Evolutionary conservation across 345 rosid genomes (phyloP).

Genomic region (Trapa bicornis): DNA sequence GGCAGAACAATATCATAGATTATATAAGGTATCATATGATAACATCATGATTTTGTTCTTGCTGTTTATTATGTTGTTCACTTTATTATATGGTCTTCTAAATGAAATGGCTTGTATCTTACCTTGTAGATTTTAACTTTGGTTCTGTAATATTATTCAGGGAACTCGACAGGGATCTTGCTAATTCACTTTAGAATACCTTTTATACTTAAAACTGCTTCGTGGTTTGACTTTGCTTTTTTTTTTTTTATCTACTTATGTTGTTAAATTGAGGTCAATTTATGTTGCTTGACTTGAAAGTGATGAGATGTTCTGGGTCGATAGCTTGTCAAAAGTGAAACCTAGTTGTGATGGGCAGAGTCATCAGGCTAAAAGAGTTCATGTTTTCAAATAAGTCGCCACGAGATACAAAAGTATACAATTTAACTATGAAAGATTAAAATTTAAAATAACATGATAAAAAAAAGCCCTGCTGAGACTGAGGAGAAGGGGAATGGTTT

Average conservation of each 20-base stretch:
- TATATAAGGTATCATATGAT: slow-evolving; percentile 46
- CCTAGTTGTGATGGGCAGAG: background rate
- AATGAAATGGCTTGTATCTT: background rate
- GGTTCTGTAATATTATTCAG: background rate
- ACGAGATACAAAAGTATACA: background rate
- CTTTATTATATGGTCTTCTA: background rate
- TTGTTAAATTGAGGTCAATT: background rate
- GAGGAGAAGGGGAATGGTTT: background rate
- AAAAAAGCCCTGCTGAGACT: no score
- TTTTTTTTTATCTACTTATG: background rate
- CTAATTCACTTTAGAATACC: background rate
- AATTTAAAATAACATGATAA: background rate
- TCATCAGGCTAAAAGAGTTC: background rate
- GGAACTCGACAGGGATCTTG: background rate
- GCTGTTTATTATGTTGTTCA: background rate
- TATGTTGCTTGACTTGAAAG: background rate
- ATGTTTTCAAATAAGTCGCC: background rate
- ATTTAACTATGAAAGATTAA: background rate
- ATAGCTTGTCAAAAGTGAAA: background rate
- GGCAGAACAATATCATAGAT: slow-evolving; percentile 71
- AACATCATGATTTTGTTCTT: background rate
- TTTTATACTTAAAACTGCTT: background rate
- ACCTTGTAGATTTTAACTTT: background rate
- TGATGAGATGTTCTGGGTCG: background rate
- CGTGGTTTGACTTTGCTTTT: background rate